phyloP scores from a whole-genome alignment of 1,284 basidiomycete species.

The Sporisorium iseilematis-ciliati region DNA sequence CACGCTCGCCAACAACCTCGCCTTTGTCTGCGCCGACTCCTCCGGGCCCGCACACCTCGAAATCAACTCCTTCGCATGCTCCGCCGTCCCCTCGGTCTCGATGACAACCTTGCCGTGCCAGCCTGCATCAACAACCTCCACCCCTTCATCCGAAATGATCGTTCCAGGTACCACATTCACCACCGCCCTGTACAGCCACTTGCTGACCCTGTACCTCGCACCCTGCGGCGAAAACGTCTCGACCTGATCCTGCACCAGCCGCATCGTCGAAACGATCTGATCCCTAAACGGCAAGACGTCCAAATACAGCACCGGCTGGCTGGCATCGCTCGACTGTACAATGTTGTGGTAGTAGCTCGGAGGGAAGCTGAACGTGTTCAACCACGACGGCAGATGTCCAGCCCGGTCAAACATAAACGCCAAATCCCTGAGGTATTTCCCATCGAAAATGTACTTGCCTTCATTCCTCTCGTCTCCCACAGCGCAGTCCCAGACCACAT shows the following conservation, averaged over 20 bases:
- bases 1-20: conserved; percentile 54
- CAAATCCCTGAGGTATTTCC: conserved; percentile 67
- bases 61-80: conserved; percentile 64
- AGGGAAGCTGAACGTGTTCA: conserved; percentile 69
- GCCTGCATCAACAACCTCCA: conserved; percentile 51
- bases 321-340: conserved; percentile 54
- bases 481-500: conserved; percentile 70
- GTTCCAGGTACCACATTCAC: conserved; percentile 56
- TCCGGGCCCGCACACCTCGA: conserved; percentile 55
- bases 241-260: conserved; percentile 70
- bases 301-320: conserved; percentile 63
- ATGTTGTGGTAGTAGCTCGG: conserved; percentile 71
- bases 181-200: conserved; percentile 70
- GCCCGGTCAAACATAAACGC: conserved; percentile 66
- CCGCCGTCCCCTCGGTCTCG: conserved; percentile 66
- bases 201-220: conserved; percentile 68
- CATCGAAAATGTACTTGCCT: conserved; percentile 70
- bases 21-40: conserved; percentile 50
- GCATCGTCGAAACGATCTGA: conserved; percentile 66
- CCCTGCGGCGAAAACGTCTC: conserved; percentile 68
- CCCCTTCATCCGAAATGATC: conserved; percentile 51
- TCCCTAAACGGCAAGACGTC: conserved; percentile 68
- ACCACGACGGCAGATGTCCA: conserved; percentile 71
- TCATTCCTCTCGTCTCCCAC: conserved; percentile 62
- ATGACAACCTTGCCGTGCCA: conserved; percentile 62